Evolutionary conservation across 1,139 yeast species (phyloP).

Genomic region (Yamadazyma songkhlaensis): DNA sequence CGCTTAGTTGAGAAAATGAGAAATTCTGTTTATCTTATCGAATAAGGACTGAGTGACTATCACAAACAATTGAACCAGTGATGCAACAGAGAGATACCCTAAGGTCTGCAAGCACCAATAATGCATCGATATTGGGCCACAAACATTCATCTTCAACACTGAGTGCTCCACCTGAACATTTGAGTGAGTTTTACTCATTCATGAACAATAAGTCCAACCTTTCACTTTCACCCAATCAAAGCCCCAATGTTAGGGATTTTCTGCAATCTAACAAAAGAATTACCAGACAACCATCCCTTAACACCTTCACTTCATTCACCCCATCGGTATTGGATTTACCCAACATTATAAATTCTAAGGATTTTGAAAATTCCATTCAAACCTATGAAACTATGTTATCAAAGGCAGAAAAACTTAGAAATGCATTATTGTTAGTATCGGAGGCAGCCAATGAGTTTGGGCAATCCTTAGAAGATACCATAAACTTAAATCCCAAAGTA

Average conservation of each 20-base stretch:
- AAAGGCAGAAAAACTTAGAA: conserved; percentile 52
- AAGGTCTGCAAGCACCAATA: conserved; percentile 1
- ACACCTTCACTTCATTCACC: conserved; percentile 40
- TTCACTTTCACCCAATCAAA: conserved; percentile 13
- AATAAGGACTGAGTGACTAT: no score
- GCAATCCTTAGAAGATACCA: conserved; percentile 56
- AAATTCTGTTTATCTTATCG: not conserved
- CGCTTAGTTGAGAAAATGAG: not conserved
- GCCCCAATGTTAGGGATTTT: conserved; percentile 12
- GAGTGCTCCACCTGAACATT: conserved; percentile 43
- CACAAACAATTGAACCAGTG: not conserved
- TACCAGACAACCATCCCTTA: conserved; percentile 29
- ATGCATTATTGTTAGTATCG: conserved; percentile 50
- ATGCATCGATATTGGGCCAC: conserved; percentile 4
- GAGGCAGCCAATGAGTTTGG: conserved; percentile 75
- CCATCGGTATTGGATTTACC: conserved; percentile 60
- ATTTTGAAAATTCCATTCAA: conserved; percentile 47
- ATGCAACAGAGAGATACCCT: conserved; percentile 2
- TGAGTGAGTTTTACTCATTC: conserved; percentile 53
- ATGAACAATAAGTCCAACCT: conserved; percentile 28
- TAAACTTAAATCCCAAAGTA: conserved; percentile 55
- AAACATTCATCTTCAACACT: conserved; percentile 3
- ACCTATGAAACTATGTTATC: conserved; percentile 47
- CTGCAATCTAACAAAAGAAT: conserved; percentile 8
- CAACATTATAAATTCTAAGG: conserved; percentile 56